A percentile compares a stretch with the other conserved stretches of the same genome.
Conservation (phyloP, 108 stramenopile species). For the Discostella pseudostelligera region DNA sequence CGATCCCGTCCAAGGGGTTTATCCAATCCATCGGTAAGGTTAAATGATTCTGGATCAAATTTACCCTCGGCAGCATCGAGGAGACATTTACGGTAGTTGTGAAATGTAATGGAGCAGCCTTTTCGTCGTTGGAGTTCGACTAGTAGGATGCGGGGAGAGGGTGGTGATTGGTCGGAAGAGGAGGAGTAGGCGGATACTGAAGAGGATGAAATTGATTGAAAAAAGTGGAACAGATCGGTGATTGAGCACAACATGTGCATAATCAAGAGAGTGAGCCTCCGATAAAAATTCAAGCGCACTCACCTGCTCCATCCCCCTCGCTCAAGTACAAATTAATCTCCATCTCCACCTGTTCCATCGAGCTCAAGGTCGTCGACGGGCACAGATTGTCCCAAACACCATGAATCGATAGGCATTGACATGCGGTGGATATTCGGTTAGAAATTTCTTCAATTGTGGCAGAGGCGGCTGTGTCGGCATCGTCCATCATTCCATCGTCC, state of each 20-base stretch:
- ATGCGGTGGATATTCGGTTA: slow-evolving; percentile 34
- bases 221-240: neutral
- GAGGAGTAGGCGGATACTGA: neutral
- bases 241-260: neutral
- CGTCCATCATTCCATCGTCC: too few species aligned
- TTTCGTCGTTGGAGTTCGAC: slow-evolving; percentile 80
- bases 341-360: slow-evolving; percentile 48
- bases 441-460: slow-evolving; percentile 35
- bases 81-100: slow-evolving; percentile 69
- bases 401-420: slow-evolving; percentile 46
- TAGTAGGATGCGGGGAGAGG: slow-evolving; percentile 32
- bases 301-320: slow-evolving; percentile 31
- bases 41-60: slow-evolving; percentile 50
- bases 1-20: slow-evolving; percentile 44
- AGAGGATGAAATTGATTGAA: too few species aligned
- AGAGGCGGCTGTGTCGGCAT: too few species aligned
- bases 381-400: slow-evolving; percentile 42
- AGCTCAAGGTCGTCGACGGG: slow-evolving; percentile 32
- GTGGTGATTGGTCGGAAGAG: slow-evolving; percentile 10
- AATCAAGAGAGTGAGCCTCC: too few species aligned
- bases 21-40: slow-evolving; percentile 34
- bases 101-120: slow-evolving; percentile 77
- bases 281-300: neutral
- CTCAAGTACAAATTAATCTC: slow-evolving; percentile 43
- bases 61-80: slow-evolving; percentile 82